These are phyloP conservation scores for Zymoseptoria pseudotritici DNA, from an alignment of 2,329 filamentous ascomycete species.

Conservation along the genomic window DNA sequence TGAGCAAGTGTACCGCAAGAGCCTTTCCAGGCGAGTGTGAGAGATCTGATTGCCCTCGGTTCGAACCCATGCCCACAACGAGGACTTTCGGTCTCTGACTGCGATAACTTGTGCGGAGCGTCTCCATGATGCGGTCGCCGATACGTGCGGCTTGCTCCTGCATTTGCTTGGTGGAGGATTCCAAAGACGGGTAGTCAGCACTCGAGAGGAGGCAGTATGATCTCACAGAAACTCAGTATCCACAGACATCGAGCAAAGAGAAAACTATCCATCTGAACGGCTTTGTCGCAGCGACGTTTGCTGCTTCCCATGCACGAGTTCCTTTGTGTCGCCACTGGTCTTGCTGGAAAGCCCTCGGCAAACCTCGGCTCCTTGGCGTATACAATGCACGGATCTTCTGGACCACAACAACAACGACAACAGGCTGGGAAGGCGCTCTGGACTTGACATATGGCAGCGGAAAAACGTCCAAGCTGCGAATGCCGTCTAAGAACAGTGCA, in stretches of 20 bases:
- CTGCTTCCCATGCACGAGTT: not conserved
- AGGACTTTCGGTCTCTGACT: not conserved
- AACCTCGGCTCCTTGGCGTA: not conserved
- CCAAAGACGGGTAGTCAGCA: constrained; percentile 39
- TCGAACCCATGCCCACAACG: constrained; percentile 5
- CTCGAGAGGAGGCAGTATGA: constrained; percentile 46
- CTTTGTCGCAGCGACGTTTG: constrained; percentile 11
- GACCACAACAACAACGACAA: not conserved
- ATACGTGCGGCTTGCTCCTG: constrained; percentile 36
- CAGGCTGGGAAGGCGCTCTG: not conserved
- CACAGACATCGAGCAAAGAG: constrained; percentile 47
- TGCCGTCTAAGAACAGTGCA: not conserved
- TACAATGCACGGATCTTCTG: not conserved
- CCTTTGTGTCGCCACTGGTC: not conserved
- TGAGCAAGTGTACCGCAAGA: constrained; percentile 3
- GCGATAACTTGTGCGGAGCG: not conserved
- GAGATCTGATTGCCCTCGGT: constrained; percentile 5
- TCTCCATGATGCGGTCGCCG: constrained; percentile 32
- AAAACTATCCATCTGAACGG: constrained; percentile 46
- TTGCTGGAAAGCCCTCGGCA: not conserved
- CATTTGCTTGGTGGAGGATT: constrained; percentile 40
- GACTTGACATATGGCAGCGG: not conserved
- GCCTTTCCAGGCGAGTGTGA: constrained; percentile 5
- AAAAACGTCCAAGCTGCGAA: not conserved
- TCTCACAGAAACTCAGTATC: constrained; percentile 52